Conservation (phyloP, 2,329 filamentous ascomycete genomes). For the Xylariaceae sp. region DNA sequence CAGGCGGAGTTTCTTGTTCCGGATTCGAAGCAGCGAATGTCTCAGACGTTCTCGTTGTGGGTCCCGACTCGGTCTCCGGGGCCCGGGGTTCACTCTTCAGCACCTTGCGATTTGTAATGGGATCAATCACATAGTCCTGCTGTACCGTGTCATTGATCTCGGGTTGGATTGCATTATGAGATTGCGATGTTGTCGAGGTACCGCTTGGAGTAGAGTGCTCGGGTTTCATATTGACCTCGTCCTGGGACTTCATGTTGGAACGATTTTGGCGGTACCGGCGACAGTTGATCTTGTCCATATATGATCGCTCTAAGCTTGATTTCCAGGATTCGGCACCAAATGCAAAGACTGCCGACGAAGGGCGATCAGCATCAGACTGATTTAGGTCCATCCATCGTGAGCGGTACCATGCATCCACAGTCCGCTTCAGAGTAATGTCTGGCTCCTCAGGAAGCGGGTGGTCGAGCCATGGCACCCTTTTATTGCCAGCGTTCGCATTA, state of each 20-base stretch:
- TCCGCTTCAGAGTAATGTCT: constrained; percentile 37
- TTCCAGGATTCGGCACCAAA: constrained; percentile 7
- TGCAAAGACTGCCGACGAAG: background rate
- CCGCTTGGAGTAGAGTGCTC: background rate
- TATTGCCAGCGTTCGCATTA: constrained; percentile 41
- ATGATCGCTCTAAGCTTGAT: constrained; percentile 15
- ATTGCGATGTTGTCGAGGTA: background rate
- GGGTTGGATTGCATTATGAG: background rate
- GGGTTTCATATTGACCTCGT: background rate
- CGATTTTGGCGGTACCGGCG: constrained; percentile 11
- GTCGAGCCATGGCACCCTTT: constrained; percentile 44
- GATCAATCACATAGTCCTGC: constrained; percentile 46
- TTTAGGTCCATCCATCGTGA: constrained; percentile 35
- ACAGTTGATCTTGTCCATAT: constrained; percentile 15
- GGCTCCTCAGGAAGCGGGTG: constrained; percentile 32
- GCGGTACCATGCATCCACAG: constrained; percentile 31
- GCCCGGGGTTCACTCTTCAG: constrained; percentile 23
- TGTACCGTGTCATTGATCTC: constrained; percentile 9
- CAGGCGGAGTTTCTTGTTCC: constrained; percentile 19
- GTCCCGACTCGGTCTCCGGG: constrained; percentile 18
- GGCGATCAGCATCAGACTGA: constrained; percentile 25
- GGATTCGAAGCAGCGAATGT: constrained; percentile 23
- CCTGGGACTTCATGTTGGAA: background rate
- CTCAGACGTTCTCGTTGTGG: constrained; percentile 30
- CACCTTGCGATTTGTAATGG: constrained; percentile 53